These are phyloP conservation scores for Pythium vanterpoolii DNA, from an alignment of 352 stramenopile species.

Conservation along the genomic window DNA sequence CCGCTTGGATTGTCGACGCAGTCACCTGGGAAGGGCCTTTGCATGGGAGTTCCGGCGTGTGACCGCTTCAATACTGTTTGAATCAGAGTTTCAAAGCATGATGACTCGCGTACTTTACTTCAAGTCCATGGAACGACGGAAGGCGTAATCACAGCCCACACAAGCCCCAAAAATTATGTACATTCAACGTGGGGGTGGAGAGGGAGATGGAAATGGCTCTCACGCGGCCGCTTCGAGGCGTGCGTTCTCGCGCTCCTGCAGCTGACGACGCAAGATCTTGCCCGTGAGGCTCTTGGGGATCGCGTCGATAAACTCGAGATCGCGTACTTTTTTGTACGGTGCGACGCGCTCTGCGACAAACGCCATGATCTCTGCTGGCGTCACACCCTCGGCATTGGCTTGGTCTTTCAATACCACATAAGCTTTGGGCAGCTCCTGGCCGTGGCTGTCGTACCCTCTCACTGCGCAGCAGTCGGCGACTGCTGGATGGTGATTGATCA, in stretches of 20 bases:
- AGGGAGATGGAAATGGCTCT: too few species aligned
- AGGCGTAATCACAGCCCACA: too few species aligned
- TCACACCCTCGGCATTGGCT: slow-evolving; percentile 25
- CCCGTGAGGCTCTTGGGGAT: slow-evolving; percentile 90
- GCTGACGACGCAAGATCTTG: slow-evolving; percentile 89
- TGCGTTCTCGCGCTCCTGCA: slow-evolving; percentile 34
- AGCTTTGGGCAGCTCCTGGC: slow-evolving; percentile 88
- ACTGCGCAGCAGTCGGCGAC: slow-evolving; percentile 45
- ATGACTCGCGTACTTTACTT: too few species aligned
- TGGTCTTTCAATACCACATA: slow-evolving; percentile 72
- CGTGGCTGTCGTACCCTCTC: slow-evolving; percentile 41
- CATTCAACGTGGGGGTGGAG: too few species aligned
- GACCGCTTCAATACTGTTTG: too few species aligned
- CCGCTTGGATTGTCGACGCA: too few species aligned
- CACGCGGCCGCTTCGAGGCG: too few species aligned
- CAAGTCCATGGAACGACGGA: too few species aligned
- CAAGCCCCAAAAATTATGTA: too few species aligned
- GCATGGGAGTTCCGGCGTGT: too few species aligned
- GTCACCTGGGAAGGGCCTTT: too few species aligned
- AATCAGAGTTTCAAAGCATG: too few species aligned
- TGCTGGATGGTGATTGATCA: slow-evolving; percentile 76
- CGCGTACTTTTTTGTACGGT: slow-evolving; percentile 73
- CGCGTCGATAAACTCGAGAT: slow-evolving; percentile 73
- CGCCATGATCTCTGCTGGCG: slow-evolving; percentile 59
- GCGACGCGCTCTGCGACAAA: slow-evolving; percentile 73